These are phyloP conservation scores for Aspergillus mulundensis DNA, from an alignment of 495 filamentous ascomycete genomes.

Conservation along the genomic window DNA sequence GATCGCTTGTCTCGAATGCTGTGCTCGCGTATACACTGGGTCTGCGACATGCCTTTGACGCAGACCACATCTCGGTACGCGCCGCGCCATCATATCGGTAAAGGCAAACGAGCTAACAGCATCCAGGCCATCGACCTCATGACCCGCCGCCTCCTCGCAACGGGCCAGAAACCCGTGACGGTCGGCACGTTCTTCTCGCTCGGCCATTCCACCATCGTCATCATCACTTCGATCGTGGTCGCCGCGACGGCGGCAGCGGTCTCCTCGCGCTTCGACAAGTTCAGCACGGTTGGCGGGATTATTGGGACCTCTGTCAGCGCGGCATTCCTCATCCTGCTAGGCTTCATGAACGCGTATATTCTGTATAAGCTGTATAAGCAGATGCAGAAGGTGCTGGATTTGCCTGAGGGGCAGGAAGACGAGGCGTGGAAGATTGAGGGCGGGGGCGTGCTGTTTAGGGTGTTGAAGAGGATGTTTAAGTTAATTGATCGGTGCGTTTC, in stretches of 20 bases:
- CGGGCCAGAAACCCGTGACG: conserved; percentile 81
- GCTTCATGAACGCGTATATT: conserved; percentile 82
- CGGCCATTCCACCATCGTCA: conserved; percentile 89
- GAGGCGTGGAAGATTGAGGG: conserved; percentile 68
- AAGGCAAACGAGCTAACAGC: background rate
- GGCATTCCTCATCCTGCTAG: conserved; percentile 75
- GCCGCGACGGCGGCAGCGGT: conserved; percentile 84
- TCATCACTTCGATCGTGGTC: conserved; percentile 86
- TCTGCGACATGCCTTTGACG: conserved; percentile 89
- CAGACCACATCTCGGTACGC: conserved; percentile 82
- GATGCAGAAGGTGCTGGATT: conserved; percentile 55
- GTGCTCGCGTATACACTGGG: conserved; percentile 86
- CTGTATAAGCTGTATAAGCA: conserved; percentile 67
- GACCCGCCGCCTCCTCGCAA: conserved; percentile 85
- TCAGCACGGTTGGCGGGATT: conserved; percentile 78
- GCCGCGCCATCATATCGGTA: background rate
- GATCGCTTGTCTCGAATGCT: conserved; percentile 68
- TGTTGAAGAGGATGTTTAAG: conserved; percentile 75
- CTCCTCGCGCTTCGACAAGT: conserved; percentile 70
- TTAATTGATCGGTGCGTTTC: conserved; percentile 63
- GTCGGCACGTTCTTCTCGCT: conserved; percentile 95
- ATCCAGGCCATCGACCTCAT: conserved; percentile 84
- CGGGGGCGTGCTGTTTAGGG: conserved; percentile 64
- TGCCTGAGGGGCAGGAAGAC: conserved; percentile 49
- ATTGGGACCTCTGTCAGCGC: conserved; percentile 78